phyloP scores from a whole-genome alignment of 768 basidiomycete genomes.

The Macrolepiota fuliginosa region DNA sequence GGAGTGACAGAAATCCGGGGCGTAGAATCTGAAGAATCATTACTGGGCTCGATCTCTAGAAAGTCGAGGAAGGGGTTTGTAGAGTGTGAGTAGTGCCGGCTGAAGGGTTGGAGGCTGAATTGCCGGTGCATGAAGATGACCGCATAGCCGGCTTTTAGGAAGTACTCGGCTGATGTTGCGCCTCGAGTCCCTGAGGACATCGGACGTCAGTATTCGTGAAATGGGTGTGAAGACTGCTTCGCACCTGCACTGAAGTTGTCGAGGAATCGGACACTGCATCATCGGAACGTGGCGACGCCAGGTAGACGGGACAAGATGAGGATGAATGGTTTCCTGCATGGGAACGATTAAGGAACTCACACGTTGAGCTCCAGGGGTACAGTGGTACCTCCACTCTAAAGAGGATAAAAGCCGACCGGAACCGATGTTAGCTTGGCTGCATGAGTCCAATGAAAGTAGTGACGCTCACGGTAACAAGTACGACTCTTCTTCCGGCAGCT shows the following conservation, averaged over 20 bases:
- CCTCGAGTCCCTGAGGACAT: slow-evolving; percentile 78
- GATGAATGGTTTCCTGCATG: slow-evolving; percentile 15
- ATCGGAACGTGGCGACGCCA: slow-evolving; percentile 2
- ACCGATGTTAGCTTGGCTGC: slow-evolving; percentile 5
- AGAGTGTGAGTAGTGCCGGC: slow-evolving; percentile 96
- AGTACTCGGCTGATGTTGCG: slow-evolving; percentile 97
- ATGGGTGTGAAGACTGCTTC: slow-evolving; percentile 20
- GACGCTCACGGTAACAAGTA: slow-evolving; percentile 84
- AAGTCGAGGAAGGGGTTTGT: slow-evolving; percentile 98
- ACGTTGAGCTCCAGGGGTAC: slow-evolving; percentile 98
- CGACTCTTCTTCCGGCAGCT: slow-evolving; percentile 68
- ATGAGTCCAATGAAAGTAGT: neutral
- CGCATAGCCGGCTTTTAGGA: slow-evolving; percentile 89
- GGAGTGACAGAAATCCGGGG: slow-evolving; percentile 65
- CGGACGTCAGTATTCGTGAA: slow-evolving; percentile 6
- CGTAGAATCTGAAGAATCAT: slow-evolving; percentile 23
- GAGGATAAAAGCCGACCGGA: slow-evolving; percentile 5
- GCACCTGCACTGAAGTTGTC: slow-evolving; percentile 98
- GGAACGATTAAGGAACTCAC: slow-evolving; percentile 55
- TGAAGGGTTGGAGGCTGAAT: slow-evolving; percentile 97
- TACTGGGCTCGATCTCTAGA: slow-evolving; percentile 59
- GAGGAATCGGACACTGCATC: slow-evolving; percentile 87
- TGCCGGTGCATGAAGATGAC: slow-evolving; percentile 99
- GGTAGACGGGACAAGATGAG: slow-evolving; percentile 1
- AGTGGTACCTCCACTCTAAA: slow-evolving; percentile 95